phyloP scores from a whole-genome alignment of 495 filamentous ascomycete genomes.

The Peziza echinospora region DNA sequence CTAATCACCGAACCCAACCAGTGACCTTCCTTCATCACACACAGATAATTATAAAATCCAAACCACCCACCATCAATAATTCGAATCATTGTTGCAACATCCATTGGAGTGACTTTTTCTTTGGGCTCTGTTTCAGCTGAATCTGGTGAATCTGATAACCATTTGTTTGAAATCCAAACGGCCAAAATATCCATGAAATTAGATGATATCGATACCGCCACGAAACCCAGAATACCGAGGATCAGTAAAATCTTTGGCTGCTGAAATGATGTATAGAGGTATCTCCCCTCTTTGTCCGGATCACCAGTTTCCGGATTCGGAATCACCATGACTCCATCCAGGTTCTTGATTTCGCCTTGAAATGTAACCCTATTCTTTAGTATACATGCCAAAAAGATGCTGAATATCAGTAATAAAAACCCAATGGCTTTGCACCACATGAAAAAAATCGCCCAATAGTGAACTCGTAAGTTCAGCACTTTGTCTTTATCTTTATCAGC shows the following conservation, averaged over 20 bases:
- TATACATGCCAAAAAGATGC: neutral
- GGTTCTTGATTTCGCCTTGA: too few species aligned
- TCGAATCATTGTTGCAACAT: neutral
- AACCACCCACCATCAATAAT: neutral
- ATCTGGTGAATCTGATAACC: neutral
- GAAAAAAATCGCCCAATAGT: neutral
- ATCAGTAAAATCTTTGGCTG: neutral
- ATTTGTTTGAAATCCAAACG: neutral
- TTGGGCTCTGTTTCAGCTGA: neutral
- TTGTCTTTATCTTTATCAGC: neutral
- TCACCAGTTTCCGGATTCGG: neutral
- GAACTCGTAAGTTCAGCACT: neutral
- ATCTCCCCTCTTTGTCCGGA: neutral
- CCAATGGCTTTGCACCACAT: neutral
- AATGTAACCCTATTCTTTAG: neutral
- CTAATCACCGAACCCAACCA: neutral
- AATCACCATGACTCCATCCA: neutral
- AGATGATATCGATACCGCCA: neutral
- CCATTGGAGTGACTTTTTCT: neutral
- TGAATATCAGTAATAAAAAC: neutral
- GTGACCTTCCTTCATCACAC: neutral
- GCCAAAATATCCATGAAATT: neutral
- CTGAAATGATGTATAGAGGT: neutral
- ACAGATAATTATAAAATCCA: neutral
- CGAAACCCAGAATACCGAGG: neutral